phyloP scores from a whole-genome alignment of 2,329 filamentous ascomycete genomes.

The Hypoxylon sp. region DNA sequence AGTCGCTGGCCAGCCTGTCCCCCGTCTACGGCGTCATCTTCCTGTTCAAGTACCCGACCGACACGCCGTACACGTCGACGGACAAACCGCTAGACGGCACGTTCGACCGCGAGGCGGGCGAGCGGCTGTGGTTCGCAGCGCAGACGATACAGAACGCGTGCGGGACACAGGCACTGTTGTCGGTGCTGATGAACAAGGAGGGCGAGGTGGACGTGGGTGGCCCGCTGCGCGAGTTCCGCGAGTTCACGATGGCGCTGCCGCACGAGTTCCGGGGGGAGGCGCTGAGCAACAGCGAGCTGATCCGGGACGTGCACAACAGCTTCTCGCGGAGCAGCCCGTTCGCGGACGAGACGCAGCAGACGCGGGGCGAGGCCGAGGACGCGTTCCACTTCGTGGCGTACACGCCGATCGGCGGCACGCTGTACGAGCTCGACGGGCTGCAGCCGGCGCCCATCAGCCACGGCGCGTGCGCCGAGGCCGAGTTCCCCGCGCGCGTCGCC shows the following conservation, averaged over 20 bases:
- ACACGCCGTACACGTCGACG: conserved; percentile 65
- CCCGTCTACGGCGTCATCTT: conserved; percentile 97
- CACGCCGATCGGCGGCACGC: conserved; percentile 75
- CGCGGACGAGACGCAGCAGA: conserved; percentile 83
- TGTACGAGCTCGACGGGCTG: conserved; percentile 96
- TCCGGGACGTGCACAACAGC: conserved; percentile 85
- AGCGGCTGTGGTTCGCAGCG: conserved; percentile 88
- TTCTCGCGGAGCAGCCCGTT: conserved; percentile 91
- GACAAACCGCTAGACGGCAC: conserved; percentile 79
- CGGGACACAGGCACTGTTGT: conserved; percentile 93
- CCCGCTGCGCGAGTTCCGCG: conserved; percentile 78
- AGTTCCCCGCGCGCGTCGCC: conserved; percentile 83
- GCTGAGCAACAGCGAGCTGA: conserved; percentile 69
- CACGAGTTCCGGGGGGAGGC: conserved; percentile 72
- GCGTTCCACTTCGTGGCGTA: conserved; percentile 99
- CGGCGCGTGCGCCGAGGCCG: conserved; percentile 72
- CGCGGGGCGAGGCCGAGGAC: conserved; percentile 79
- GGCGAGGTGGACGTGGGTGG: conserved; percentile 74
- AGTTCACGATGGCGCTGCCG: conserved; percentile 86
- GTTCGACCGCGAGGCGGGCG: conserved; percentile 78
- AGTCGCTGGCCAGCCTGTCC: conserved; percentile 73
- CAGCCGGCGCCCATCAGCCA: conserved; percentile 93
- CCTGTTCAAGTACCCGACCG: conserved; percentile 94
- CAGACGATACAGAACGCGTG: conserved; percentile 99
- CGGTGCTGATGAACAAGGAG: conserved; percentile 85